Base-by-base conservation (phyloP, 1,284 basidiomycete species). In the Tylopilus microsporus region DNA sequence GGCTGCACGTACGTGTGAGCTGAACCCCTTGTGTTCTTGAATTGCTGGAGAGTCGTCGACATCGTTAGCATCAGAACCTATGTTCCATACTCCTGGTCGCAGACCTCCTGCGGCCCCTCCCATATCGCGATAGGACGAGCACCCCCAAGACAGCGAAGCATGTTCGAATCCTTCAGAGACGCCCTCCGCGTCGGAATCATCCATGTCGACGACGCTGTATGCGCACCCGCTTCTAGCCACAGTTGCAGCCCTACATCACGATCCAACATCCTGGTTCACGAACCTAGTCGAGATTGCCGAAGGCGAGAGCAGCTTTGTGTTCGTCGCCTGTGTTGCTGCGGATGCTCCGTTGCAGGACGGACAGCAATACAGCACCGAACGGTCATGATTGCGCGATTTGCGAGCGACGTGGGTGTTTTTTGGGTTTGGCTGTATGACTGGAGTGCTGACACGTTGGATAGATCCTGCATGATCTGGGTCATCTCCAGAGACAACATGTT, bases 301-400 rank as follows among this genome's bases (percentile, higher is more conserved):
- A 70, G 89, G 89, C 48, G 89, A 90, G 65, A 86, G 82, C 51
- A 89, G 89, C 3, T 85, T 81, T 4, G 86, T 91, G 21, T 91
- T 77, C 66, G 79, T 83, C 25, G 87, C 87, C 1, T 74, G 77
- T 9, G 74, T 87, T 3, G 64, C 76, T 13, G 61, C 66, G 67
- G 76, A 79, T 36, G 21, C 34, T 16, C 45, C 1, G 19, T 19
- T 49, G 25, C 25, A 25, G 25, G 25, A 25, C 25, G 25, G 25
- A 42, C 47, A 46, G n/a, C 42, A 52, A 48, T 10, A 52, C 72
- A 15, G 70, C 10, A 25, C 25, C 25, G 69, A 69, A 48, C 53
- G 59, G 18, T 51, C 60, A 77, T 82, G 51, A 80, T 91, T 53
- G 86, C 85, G 19, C 76, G 85, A 66, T 87, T 91, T 70, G 79